These are phyloP conservation scores for Acer negundo DNA, from an alignment of 345 rosid species.

Conservation along the genomic window DNA sequence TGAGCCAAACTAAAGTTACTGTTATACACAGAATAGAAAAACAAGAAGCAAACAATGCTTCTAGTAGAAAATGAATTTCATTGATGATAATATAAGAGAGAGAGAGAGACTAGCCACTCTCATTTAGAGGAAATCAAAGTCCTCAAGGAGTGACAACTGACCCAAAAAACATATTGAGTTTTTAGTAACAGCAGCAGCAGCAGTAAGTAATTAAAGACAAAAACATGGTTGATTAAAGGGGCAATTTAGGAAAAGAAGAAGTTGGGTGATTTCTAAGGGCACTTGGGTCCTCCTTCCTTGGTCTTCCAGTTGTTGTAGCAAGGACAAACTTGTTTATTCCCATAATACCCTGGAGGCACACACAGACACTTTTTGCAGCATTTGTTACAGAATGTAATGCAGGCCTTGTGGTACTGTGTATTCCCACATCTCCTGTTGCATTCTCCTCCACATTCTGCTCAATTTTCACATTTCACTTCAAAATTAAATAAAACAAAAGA, in stretches of 20 bases:
- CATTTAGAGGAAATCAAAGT: constrained; percentile 16
- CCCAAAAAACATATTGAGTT: too few species aligned
- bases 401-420: constrained; percentile 59
- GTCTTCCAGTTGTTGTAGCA: constrained; percentile 85
- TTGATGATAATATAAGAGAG: constrained; percentile 13
- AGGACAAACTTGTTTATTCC: constrained; percentile 63
- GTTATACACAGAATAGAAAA: too few species aligned
- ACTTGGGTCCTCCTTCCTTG: constrained; percentile 69
- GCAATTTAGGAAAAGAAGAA: too few species aligned
- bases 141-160: constrained; percentile 35
- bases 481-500: too few species aligned
- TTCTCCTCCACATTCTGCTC: constrained; percentile 65
- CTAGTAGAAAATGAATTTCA: constrained; percentile 13
- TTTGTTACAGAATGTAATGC: constrained; percentile 66
- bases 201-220: too few species aligned
- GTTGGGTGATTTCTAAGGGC: constrained; percentile 45
- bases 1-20: too few species aligned
- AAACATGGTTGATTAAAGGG: too few species aligned
- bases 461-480: constrained; percentile 10
- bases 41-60: neutral
- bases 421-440: constrained; percentile 58
- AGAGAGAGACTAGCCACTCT: constrained; percentile 33
- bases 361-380: constrained; percentile 75
- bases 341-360: constrained; percentile 74
- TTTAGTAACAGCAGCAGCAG: neutral